Percentiles rank a stretch among this genome's conserved stretches.
Evolutionary conservation across 345 rosid genomes (phyloP).

Genomic region (Camelina hispida): DNA sequence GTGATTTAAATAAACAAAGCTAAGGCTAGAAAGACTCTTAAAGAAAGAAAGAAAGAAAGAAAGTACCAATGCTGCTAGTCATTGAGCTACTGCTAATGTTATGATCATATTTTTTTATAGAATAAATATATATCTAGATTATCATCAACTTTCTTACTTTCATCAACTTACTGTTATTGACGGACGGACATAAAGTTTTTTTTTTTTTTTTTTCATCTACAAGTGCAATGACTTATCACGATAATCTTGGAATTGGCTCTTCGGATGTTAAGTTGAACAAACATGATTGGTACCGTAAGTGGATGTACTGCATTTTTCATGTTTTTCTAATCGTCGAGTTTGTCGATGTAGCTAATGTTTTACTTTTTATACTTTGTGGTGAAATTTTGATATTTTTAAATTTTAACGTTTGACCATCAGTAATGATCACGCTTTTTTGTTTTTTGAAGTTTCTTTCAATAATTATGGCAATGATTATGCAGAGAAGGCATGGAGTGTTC

Average conservation of each 20-base stretch:
- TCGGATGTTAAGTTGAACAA: constrained; percentile 2
- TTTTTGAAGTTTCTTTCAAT: background rate
- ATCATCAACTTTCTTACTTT: background rate
- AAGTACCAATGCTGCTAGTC: constrained; percentile 19
- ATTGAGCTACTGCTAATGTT: constrained; percentile 28
- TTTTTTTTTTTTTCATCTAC: background rate
- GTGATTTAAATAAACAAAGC: constrained; percentile 25
- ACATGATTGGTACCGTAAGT: background rate
- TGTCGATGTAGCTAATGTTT: background rate
- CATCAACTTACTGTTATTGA: constrained; percentile 6
- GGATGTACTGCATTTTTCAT: background rate
- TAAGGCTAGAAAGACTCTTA: constrained; percentile 26
- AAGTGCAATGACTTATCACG: background rate
- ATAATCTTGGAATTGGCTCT: background rate
- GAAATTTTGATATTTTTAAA: background rate
- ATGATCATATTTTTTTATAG: constrained; percentile 1
- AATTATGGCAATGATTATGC: constrained; percentile 20
- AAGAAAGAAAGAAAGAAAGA: background rate
- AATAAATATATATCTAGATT: background rate
- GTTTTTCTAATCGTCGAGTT: background rate
- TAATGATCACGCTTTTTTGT: background rate
- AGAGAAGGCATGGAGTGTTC: background rate
- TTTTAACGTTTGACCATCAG: constrained; percentile 21
- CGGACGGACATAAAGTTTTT: background rate
- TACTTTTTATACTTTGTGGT: constrained; percentile 18